A percentile compares a stretch with the other conserved stretches of the same genome.
Conservation (phyloP, 2,329 filamentous ascomycete species). For the Botrytis elliptica region DNA sequence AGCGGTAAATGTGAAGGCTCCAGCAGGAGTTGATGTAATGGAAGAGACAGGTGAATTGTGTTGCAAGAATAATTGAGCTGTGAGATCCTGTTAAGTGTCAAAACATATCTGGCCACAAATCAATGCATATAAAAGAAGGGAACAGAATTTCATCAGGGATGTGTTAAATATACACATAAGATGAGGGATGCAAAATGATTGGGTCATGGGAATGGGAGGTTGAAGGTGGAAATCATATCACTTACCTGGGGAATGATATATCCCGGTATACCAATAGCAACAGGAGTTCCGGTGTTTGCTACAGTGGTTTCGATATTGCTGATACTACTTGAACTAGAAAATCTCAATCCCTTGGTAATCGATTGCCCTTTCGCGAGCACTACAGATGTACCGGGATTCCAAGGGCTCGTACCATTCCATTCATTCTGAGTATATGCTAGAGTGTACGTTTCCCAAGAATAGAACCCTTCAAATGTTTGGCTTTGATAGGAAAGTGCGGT, state of each 20-base stretch:
- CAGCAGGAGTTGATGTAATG: constrained; percentile 43
- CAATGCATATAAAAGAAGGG: too few species aligned
- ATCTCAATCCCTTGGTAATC: constrained; percentile 51
- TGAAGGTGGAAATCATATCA: background rate
- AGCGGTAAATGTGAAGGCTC: constrained; percentile 41
- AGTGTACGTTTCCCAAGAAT: constrained; percentile 57
- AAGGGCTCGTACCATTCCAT: constrained; percentile 51
- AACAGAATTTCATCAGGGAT: too few species aligned
- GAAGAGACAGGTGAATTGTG: constrained; percentile 43
- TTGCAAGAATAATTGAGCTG: constrained; percentile 48
- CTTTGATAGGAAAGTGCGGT: constrained; percentile 47
- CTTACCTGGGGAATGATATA: constrained; percentile 49
- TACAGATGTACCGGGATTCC: constrained; percentile 54
- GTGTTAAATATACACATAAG: background rate
- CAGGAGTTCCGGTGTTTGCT: constrained; percentile 45
- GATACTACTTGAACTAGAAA: constrained; percentile 49
- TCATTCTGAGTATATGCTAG: constrained; percentile 56
- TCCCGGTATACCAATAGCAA: constrained; percentile 54
- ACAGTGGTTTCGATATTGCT: constrained; percentile 50
- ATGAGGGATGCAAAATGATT: background rate
- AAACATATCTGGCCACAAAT: too few species aligned
- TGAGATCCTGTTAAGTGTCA: constrained; percentile 39
- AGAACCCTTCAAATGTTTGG: constrained; percentile 59
- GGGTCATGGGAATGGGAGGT: background rate
- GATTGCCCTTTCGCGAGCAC: constrained; percentile 47